Base-by-base conservation (phyloP, 1,284 basidiomycete genomes). In the Sutorius eximius region DNA sequence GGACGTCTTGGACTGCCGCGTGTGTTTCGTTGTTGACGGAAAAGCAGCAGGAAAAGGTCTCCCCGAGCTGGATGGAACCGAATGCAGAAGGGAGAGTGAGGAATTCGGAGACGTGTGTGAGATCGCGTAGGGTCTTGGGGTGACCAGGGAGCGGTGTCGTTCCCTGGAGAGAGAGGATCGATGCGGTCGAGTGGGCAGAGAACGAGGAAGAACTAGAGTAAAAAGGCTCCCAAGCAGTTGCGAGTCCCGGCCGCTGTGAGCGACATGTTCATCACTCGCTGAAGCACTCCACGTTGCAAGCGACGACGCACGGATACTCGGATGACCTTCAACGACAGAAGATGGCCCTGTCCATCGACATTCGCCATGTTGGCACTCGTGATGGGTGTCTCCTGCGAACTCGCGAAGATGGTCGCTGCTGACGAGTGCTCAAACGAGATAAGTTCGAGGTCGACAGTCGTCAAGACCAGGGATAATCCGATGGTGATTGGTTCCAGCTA, bases 131-230 rank as follows among this genome's bases (percentile, higher is more conserved):
- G 1, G 90, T 91, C 71, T 89, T 91, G 9, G 89, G 90, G 59
- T 89, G 84, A 0, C 83, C 84, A 5, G 79, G 75, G 18, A 91
- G 76, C 2, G 89, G 89, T 3, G 76, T 70, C 49, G 77, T 79
- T 9, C 86, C 87, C 71, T 92, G 89, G 0, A 91, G 75, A 15
- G 89, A 92, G n/a, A 86, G 74, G 9, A 91, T 79, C 5, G 86
- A 87, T 11, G 85, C 81, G 20, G 89, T 87, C 1, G 90, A 89
- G 62, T 87, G 87, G 4, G 85, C 82, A 10, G 87, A 89, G 64
- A 89, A 86, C 4, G 87, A 83, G 5, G 87, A 82, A 1, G 89
- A 91, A 57, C 82, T 88, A 3, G 89, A 90, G 71, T 89, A 92
- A 71, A 91, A 92, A 16, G 89, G 90, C 59, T 90, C 83, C 86